These are phyloP conservation scores for Sclerotinia borealis DNA, from an alignment of 2,329 filamentous ascomycete species.

Conservation along the genomic window DNA sequence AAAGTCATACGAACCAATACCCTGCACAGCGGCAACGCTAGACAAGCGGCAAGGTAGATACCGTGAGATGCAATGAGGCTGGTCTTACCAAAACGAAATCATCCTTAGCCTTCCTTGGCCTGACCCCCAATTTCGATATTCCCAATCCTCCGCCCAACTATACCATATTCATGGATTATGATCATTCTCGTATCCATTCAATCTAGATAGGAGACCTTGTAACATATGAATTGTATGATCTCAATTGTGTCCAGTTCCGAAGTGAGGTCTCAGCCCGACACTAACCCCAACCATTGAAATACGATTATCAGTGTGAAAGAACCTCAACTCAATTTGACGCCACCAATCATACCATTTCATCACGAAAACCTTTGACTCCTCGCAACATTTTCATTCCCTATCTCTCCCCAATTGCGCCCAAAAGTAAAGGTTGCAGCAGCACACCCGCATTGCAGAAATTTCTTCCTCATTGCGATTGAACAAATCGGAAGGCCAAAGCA, in stretches of 20 bases:
- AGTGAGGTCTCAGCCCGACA: slow-evolving; percentile 1
- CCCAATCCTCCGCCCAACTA: not conserved
- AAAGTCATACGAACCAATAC: not conserved
- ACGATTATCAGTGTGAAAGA: not conserved
- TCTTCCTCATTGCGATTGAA: not conserved
- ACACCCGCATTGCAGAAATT: not conserved
- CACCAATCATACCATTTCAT: slow-evolving; percentile 5
- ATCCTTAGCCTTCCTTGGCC: slow-evolving; percentile 1
- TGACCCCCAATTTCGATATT: not conserved
- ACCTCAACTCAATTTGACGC: not conserved
- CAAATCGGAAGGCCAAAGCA: not conserved
- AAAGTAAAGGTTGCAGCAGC: not conserved
- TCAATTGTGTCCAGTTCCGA: not conserved
- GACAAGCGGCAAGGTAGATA: not conserved
- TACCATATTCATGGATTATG: not conserved
- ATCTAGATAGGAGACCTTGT: not conserved
- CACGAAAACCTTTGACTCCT: not conserved
- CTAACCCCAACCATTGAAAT: not conserved
- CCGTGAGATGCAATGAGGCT: not conserved
- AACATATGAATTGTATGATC: not conserved
- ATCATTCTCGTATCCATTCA: not conserved
- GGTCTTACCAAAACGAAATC: slow-evolving; percentile 11
- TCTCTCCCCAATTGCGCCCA: not conserved
- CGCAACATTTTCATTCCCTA: not conserved
- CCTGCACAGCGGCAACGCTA: slow-evolving; percentile 4